phyloP scores from a whole-genome alignment of 2,329 filamentous ascomycete genomes.

The Thielaviopsis euricoi region DNA sequence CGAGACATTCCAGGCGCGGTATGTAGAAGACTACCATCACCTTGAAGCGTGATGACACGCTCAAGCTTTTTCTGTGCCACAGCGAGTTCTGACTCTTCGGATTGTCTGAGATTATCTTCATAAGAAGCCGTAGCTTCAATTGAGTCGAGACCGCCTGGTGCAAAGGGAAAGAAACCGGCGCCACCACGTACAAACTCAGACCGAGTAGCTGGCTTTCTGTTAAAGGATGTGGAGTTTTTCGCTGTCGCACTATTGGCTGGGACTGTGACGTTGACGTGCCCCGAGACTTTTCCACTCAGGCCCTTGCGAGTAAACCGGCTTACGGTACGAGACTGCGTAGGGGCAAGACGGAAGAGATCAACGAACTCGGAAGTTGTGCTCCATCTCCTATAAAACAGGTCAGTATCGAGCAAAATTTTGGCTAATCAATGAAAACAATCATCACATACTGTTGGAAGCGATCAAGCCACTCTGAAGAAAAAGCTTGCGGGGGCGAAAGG shows the following conservation, averaged over 20 bases:
- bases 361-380: slow-evolving; percentile 63
- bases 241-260: slow-evolving; percentile 78
- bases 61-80: slow-evolving; percentile 43
- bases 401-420: background rate
- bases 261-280: slow-evolving; percentile 86
- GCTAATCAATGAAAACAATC: background rate
- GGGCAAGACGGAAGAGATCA: slow-evolving; percentile 73
- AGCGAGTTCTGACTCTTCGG: slow-evolving; percentile 21
- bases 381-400: slow-evolving; percentile 38
- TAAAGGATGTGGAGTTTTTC: slow-evolving; percentile 84
- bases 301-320: slow-evolving; percentile 85
- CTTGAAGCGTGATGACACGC: slow-evolving; percentile 67
- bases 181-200: slow-evolving; percentile 87
- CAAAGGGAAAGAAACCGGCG: slow-evolving; percentile 87
- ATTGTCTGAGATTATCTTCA: slow-evolving; percentile 44
- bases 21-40: slow-evolving; percentile 62
- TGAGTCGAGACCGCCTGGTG: slow-evolving; percentile 73
- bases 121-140: slow-evolving; percentile 73
- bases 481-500: slow-evolving; percentile 60
- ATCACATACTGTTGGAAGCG: slow-evolving; percentile 54
- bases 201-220: slow-evolving; percentile 69
- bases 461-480: slow-evolving; percentile 77
- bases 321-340: slow-evolving; percentile 86
- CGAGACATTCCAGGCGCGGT: slow-evolving; percentile 66
- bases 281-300: slow-evolving; percentile 79